Base-by-base conservation (phyloP, 257 asterid species). In the Fraxinus quadrangulata region DNA sequence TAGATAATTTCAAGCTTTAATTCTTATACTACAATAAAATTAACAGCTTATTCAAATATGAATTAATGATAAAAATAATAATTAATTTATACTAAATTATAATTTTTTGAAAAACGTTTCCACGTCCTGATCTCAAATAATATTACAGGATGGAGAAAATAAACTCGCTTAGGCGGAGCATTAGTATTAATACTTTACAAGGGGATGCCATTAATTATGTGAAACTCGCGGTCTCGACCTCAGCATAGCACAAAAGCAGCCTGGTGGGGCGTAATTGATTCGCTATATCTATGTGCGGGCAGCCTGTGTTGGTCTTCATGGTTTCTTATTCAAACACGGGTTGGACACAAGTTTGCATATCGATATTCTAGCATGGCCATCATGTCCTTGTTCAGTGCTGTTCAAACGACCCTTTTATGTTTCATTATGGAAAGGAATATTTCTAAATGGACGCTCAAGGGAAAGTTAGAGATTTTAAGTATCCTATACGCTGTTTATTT, bases 231-330 rank as follows among this genome's bases (percentile, higher is more conserved):
- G 0, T 71, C 67, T 0, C 63, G 30, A 78, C 61, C 17, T 51
- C 34, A 26, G 79, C 85, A 82, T 51, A 71, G 37, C 77, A 9
- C 75, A 24, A 69, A 40, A 78, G 63, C 84, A 1, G 76, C 67
- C 42, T 36, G 69, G 21, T 83, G 85, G 83, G 90, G 82, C 33
- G 4, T 31, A 3, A 31, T 31, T 31, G 33, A 3, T 3, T 31
- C 33, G 33, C 4, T 31, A 31, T 31, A 88, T 82, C 85, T 94
- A 21, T 67, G 79, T 19, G 77, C 78, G 2, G 94, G 92, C 34
- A 84, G 89, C 80, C 5, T 88, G 6, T 77, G 80, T 30, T 90
- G 96, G 98, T 79, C 96, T 30, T 92, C 92, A 6, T 92, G 98
- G 98, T 94, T 89, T 73, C 78, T 88, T 13, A 76, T 90, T 42